Conservation (phyloP, 768 basidiomycete species). For the Rhodotorula graminis region DNA sequence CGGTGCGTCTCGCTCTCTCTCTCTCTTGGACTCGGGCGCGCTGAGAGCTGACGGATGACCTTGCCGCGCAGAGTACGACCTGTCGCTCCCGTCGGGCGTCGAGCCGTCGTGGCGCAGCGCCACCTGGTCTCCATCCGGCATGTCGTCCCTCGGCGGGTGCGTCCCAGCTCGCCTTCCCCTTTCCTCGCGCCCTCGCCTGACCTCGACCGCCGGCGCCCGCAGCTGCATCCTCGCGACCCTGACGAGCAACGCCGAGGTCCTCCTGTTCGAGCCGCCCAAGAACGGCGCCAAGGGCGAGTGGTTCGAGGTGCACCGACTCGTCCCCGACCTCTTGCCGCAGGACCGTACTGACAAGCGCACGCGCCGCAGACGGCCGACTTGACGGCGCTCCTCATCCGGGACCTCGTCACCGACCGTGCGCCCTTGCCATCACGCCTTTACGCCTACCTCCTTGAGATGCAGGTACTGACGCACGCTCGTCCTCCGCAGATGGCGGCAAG, state of each 20-base stretch:
- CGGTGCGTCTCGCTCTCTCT: neutral
- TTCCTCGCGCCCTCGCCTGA: neutral
- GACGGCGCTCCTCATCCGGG: neutral
- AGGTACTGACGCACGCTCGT: neutral
- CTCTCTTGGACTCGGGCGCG: too few relatives aligned
- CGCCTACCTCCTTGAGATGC: too few relatives aligned
- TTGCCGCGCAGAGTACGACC: constrained; percentile 12
- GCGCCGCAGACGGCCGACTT: constrained; percentile 17
- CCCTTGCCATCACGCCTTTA: too few relatives aligned
- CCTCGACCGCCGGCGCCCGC: neutral
- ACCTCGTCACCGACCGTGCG: neutral
- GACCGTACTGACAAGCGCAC: too few relatives aligned
- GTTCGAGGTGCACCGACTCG: constrained; percentile 12
- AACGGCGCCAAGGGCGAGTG: constrained; percentile 20
- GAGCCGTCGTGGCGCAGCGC: constrained; percentile 12
- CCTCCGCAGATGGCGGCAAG: neutral
- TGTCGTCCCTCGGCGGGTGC: constrained; percentile 24
- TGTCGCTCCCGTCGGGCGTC: neutral
- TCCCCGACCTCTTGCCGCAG: neutral
- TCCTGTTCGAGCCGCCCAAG: constrained; percentile 23
- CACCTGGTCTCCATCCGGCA: constrained; percentile 14
- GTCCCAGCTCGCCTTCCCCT: neutral
- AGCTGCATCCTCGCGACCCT: constrained; percentile 28
- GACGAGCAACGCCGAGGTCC: constrained; percentile 22
- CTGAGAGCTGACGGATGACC: neutral